Base-by-base conservation (phyloP, 805 yeast species). In the Kuraishia cidri region DNA sequence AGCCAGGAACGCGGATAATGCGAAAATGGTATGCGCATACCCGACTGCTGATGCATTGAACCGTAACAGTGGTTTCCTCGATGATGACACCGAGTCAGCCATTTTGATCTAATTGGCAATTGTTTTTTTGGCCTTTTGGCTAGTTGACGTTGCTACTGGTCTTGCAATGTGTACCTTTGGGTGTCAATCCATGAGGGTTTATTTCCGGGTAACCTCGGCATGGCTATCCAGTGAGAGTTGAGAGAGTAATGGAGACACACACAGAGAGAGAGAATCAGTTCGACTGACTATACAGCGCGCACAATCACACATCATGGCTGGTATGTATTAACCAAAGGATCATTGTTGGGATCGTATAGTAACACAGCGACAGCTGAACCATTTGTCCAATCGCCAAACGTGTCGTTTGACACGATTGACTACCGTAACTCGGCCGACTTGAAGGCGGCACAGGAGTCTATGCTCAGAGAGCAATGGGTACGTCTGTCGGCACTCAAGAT, bases 371-470 rank as follows among this genome's bases (percentile, higher is more conserved):
- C n/a, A 27, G 36, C 11, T 11, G 32, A 15, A 23, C 22, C 13
- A 12, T 12, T 10, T n/a, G 7, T 31, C 28, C 17, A 33, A 56
- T 78, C 84, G 28, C 84, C 79, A 46, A 66, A 72, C 46, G 90
- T 82, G 35, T 83, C 94, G 27, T 84, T 83, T 50, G 94, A 84
- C 58, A 83, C 78, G 42, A 81, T 84, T 42, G 81, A 81, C 61
- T 84, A 84, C 58, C 69, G 69, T 46, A 74, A 82, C 56, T 66
- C 68, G 39, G 57, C 61, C 11, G 76, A 75, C 43, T 70, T 84
- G 31, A 72, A 73, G 35, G 61, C 66, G 30, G 94, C 94, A n/a
- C 84, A 85, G 64, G 73, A 72, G 39, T 70, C 90, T 18, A 65
- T 82, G 70, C 46, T 81, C 35, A 76, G 86, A 56, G 94, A 83